phyloP scores from a whole-genome alignment of 202 grass and related monocot species.

The Hordeum pubiflorum region DNA sequence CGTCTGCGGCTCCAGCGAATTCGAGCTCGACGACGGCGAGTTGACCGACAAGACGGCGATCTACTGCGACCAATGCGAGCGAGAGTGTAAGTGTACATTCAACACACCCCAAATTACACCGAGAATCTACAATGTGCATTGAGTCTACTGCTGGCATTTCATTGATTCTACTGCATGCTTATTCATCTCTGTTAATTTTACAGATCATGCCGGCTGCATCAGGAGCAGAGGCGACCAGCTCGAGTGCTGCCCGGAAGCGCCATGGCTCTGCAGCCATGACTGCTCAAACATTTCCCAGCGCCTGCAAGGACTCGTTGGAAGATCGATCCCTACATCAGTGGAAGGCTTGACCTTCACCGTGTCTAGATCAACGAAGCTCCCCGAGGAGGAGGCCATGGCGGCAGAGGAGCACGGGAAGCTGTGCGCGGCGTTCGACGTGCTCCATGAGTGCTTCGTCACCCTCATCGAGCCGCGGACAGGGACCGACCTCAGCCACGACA shows the following conservation, averaged over 20 bases:
- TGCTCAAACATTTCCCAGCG: conserved; percentile 28
- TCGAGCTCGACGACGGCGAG: not conserved
- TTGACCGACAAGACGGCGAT: conserved; percentile 24
- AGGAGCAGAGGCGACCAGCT: not conserved
- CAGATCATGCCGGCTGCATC: conserved; percentile 57
- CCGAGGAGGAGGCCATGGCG: conserved; percentile 18
- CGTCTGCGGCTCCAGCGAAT: conserved; percentile 35
- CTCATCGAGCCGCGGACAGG: conserved; percentile 50
- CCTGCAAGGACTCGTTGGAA: conserved; percentile 28
- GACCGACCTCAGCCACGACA: conserved; percentile 41
- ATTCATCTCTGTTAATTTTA: not conserved
- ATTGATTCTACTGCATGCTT: not conserved
- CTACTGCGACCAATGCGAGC: conserved; percentile 63
- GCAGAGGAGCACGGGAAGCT: conserved; percentile 32
- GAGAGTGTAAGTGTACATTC: conserved; percentile 28
- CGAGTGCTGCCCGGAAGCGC: not conserved
- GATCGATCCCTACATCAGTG: not conserved
- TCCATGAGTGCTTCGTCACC: conserved; percentile 58
- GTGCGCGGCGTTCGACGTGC: conserved; percentile 39
- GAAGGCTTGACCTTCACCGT: conserved; percentile 34
- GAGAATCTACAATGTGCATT: not conserved
- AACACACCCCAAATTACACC: not conserved
- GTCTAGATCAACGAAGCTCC: conserved; percentile 4
- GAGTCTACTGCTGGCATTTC: not conserved
- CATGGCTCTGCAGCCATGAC: conserved; percentile 41